phyloP scores from a whole-genome alignment of 2,329 filamentous ascomycete genomes.

The Penicillium sclerotigenum region DNA sequence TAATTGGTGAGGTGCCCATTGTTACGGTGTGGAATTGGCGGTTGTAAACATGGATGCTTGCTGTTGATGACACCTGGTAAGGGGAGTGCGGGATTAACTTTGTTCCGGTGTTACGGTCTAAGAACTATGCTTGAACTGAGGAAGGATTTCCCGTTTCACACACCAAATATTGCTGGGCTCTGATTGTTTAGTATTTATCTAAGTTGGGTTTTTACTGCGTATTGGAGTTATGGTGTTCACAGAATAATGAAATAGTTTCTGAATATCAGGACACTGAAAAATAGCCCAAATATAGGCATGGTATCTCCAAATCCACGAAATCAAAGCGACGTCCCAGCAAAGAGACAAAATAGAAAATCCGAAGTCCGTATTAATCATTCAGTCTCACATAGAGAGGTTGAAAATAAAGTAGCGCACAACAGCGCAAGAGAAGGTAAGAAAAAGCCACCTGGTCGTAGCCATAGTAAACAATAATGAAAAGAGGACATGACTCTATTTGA shows the following conservation, averaged over 20 bases:
- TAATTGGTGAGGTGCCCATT: slow-evolving; percentile 33
- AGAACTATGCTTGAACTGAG: neutral
- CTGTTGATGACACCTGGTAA: slow-evolving; percentile 39
- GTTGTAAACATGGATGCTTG: slow-evolving; percentile 23
- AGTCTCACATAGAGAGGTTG: slow-evolving; percentile 6
- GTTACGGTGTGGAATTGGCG: slow-evolving; percentile 24
- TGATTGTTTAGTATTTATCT: neutral
- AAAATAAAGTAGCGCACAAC: slow-evolving; percentile 9
- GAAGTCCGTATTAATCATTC: slow-evolving; percentile 18
- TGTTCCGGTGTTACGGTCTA: slow-evolving; percentile 26
- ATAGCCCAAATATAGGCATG: slow-evolving; percentile 20
- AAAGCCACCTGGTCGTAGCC: slow-evolving; percentile 19
- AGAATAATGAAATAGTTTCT: slow-evolving; percentile 11
- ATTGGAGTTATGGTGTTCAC: neutral
- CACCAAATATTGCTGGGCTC: neutral
- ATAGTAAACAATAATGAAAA: slow-evolving; percentile 5
- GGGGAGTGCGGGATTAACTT: slow-evolving; percentile 29
- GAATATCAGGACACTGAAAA: slow-evolving; percentile 13
- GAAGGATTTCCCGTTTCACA: neutral
- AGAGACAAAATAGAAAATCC: slow-evolving; percentile 10
- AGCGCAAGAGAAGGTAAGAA: slow-evolving; percentile 7
- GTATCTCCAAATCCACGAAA: slow-evolving; percentile 25
- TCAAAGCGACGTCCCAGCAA: slow-evolving; percentile 7
- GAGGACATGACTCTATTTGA: slow-evolving; percentile 16
- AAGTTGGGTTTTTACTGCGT: neutral